Evolutionary conservation across 257 asterid species (phyloP), one percentile per base, ranked within the genome.

Genomic region (Parsonsia alboflavescens): DNA sequence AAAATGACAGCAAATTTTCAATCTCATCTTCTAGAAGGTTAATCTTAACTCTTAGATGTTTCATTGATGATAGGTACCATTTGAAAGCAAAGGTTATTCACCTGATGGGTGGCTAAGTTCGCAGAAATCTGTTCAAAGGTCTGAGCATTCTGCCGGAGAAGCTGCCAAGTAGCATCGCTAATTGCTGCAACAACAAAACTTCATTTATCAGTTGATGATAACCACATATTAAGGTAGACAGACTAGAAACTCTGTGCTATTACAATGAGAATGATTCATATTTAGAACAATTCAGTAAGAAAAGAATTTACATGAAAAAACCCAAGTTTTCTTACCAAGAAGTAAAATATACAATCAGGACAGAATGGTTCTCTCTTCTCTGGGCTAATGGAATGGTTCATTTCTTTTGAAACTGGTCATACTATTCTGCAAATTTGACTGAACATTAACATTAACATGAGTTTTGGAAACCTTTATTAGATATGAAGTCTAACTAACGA

Each of bases 71-170:
- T 26, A 53, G 28, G 65, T 48, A 21, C 19, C 22, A 13, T 42
- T 68, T 53, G 39, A 72, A 46, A 2, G 42, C 22, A 45, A 10
- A 58, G 45, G 73, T 54, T 49, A 30, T 69, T 80, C n/a, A 88
- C 97, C 90, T 86, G 90, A 80, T 81, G 90, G 76, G 89, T 62
- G 5, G 89, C 76, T 11, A 91, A 83, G 85, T 93, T 93, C 28
- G 88, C 65, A 21, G 97, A 86, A 63, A 93, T 91, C 86, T 88
- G 93, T 48, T 89, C 81, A 74, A 91, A 87, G 75, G 88, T 79
- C 89, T 89, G 88, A 58, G 82, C 79, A 72, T 93, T 93, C 75
- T 89, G 93, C 81, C 82, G 86, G 77, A 93, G 86, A 76, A 93
- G 96, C 81, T 85, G 93, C 56, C 76, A 76, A 22, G 92, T 85